phyloP scores from a whole-genome alignment of 1,139 yeast species.

The Entelexis sorbosivorans region DNA sequence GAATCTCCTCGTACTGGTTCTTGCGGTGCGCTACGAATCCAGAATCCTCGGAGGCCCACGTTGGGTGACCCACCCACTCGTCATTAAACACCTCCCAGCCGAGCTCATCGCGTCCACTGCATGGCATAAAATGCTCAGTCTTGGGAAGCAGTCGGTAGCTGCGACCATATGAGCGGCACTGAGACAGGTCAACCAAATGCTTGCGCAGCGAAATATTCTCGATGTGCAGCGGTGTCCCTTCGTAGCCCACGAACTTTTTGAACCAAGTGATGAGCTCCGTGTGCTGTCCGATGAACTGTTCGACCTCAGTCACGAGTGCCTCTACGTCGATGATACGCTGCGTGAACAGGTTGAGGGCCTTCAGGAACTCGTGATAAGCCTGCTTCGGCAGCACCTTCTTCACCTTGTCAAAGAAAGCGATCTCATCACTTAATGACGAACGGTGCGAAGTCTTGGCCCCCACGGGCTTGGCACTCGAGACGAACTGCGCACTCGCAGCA shows the following conservation, averaged over 20 bases:
- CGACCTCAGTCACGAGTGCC: constrained; percentile 73
- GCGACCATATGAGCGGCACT: constrained; percentile 76
- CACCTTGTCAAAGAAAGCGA: constrained; percentile 81
- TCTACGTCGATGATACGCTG: constrained; percentile 81
- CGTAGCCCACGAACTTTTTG: constrained; percentile 80
- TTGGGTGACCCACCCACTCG: constrained; percentile 99
- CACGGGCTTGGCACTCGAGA: constrained; percentile 9
- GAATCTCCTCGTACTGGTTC: constrained; percentile 91
- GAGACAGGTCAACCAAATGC: constrained; percentile 75
- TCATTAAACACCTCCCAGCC: constrained; percentile 98
- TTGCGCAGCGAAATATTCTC: constrained; percentile 83
- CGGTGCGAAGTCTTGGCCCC: constrained; percentile 29
- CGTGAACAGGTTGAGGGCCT: constrained; percentile 72
- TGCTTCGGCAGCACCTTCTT: constrained; percentile 85
- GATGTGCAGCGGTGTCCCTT: constrained; percentile 46
- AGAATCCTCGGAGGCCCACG: constrained; percentile 98
- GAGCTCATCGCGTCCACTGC: constrained; percentile 97
- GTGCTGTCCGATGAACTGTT: constrained; percentile 70
- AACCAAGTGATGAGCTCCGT: constrained; percentile 83
- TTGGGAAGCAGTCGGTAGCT: constrained; percentile 89
- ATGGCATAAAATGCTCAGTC: constrained; percentile 91
- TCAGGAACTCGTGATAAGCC: constrained; percentile 81
- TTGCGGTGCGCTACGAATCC: constrained; percentile 97
- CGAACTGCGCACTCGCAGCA: constrained; percentile 26
- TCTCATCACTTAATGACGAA: constrained; percentile 48